phyloP scores from a whole-genome alignment of 108 stramenopile genomes.

The Schizochytrium sp. region DNA sequence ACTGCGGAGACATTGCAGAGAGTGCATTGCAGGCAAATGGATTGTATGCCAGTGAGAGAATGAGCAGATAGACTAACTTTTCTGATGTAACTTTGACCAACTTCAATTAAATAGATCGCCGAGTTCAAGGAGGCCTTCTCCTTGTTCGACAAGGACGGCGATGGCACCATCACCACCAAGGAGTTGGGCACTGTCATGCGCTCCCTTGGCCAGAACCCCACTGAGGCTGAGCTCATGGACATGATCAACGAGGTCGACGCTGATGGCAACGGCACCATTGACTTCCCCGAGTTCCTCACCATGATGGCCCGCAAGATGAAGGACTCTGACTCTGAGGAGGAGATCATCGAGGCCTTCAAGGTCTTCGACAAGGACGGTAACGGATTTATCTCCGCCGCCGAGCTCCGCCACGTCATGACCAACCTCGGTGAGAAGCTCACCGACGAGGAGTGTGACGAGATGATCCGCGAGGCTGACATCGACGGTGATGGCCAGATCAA shows the following conservation, averaged over 20 bases:
- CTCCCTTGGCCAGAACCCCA: constrained; percentile 99
- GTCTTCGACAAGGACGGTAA: constrained; percentile 90
- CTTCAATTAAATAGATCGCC: constrained; percentile 79
- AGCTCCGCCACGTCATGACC: constrained; percentile 99
- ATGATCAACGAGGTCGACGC: constrained; percentile 99
- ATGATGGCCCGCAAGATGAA: constrained; percentile 99
- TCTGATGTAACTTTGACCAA: neutral
- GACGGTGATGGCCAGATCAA: constrained; percentile 99
- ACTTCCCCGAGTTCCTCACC: constrained; percentile 99
- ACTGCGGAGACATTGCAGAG: too few species aligned
- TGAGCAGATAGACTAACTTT: constrained; percentile 4
- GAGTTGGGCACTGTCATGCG: constrained; percentile 99
- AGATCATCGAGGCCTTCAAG: constrained; percentile 99
- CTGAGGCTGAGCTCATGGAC: constrained; percentile 99
- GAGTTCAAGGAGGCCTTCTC: constrained; percentile 99
- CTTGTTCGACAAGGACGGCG: constrained; percentile 99
- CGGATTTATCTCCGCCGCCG: constrained; percentile 99
- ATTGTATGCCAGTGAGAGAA: neutral
- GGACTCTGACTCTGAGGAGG: constrained; percentile 99
- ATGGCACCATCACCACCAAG: constrained; percentile 99
- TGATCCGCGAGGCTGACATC: constrained; percentile 99
- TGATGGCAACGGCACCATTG: constrained; percentile 99
- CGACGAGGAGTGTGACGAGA: constrained; percentile 99
- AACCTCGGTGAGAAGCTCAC: constrained; percentile 99
- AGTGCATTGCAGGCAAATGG: too few species aligned